Base-by-base conservation (phyloP, 108 stramenopile species). In the Pseudonitzschia multistriata region DNA sequence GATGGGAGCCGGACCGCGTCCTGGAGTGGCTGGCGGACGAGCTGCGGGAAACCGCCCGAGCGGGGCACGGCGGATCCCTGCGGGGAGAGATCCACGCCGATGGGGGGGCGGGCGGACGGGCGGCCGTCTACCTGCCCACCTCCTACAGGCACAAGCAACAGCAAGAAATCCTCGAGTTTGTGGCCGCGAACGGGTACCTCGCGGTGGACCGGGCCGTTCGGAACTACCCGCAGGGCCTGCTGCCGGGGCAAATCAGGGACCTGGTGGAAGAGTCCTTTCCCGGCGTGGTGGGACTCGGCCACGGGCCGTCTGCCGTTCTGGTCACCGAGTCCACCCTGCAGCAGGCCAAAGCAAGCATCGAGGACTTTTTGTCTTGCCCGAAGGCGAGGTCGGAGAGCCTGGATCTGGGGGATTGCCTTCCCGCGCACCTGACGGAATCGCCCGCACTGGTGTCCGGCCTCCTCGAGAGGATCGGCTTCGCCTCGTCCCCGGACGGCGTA, bases 131-230 rank as follows among this genome's bases (percentile, higher is more conserved):
- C 55, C 31, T 74, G 13, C 81, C 81, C 30, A 29, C 54, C 21
- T 17, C 47, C 10, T 77, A 77, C 40, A 35, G 27, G 31, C 11
- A 57, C 5, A 36, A n/a, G 3, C 72, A 74, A 54, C 49, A 72
- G 11, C 37, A 77, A 37, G 47, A 49, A 11, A 31, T 74, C 8
- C 21, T 52, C 28, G 71, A 73, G 0, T 62, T 72, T 33, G 47
- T 77, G 31, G n/a, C 48, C 10, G 60, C 59, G 17, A 73, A 74
- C 31, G 81, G 81, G 10, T 77, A 66, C 50, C 55, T 81, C 6
- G 59, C 53, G 10, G 48, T 52, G 28, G 70, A 56, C 10, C 65
- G 66, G n/a, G 56, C 55, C 0, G 13, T 4, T 1, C 29, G 33
- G 3, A 33, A 59, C 3, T 59, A 59, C 6, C 52, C 65, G 37